Evolutionary conservation across 495 filamentous ascomycete species (phyloP).

Genomic region (Coniosporium apollinis): DNA sequence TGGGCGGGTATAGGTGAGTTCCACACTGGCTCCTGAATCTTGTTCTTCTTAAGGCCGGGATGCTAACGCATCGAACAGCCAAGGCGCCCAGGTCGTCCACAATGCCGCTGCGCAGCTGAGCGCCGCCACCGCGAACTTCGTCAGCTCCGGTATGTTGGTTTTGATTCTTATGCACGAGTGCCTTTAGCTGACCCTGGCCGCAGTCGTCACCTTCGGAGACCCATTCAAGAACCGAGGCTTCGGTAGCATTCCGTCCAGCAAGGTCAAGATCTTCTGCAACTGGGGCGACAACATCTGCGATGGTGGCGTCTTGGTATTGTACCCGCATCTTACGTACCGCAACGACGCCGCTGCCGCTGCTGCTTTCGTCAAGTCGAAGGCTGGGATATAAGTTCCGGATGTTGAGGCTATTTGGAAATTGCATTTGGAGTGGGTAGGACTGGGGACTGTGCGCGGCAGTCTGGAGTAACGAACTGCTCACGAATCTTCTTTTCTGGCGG

Average conservation of each 20-base stretch:
- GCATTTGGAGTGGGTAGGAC: no score
- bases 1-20: constrained; percentile 1
- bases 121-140: not conserved
- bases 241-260: not conserved
- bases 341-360: not conserved
- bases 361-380: not conserved
- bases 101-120: not conserved
- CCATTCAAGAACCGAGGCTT: not conserved
- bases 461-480: no score
- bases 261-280: not conserved
- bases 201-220: no score
- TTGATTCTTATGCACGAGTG: no score
- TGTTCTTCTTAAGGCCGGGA: not conserved
- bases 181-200: no score
- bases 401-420: no score
- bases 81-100: constrained; percentile 1
- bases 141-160: not conserved
- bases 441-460: no score
- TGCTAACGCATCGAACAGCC: not conserved
- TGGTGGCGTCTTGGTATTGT: not conserved
- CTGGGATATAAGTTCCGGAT: no score
- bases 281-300: not conserved
- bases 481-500: no score
- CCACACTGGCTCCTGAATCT: not conserved
- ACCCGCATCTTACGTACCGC: constrained; percentile 1